A percentile compares a stretch with the other conserved stretches of the same genome.
Conservation (phyloP, 2,329 filamentous ascomycete species). For the Atkinsonella hypoxylon region DNA sequence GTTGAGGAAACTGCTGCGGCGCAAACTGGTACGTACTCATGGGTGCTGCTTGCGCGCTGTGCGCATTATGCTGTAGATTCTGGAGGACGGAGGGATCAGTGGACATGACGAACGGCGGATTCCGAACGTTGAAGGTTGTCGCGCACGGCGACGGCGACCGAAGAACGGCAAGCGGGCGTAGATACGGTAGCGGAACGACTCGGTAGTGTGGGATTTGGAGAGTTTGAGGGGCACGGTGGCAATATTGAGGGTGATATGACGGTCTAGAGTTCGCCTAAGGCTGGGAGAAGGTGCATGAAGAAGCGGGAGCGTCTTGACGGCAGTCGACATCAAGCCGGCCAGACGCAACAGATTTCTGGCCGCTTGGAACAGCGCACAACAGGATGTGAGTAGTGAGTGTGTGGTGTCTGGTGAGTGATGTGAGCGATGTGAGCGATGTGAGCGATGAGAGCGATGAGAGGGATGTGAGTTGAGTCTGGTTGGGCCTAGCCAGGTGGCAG, state of each 20-base stretch:
- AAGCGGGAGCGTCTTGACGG: not conserved
- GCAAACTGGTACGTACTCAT: conserved; percentile 68
- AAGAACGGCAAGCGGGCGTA: not conserved
- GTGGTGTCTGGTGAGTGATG: too few species aligned
- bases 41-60: conserved; percentile 32
- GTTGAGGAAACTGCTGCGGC: conserved; percentile 40
- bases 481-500: not conserved
- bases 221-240: not conserved
- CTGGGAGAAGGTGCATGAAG: not conserved
- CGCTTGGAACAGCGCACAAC: not conserved
- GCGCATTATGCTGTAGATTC: conserved; percentile 48
- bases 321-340: conserved; percentile 19
- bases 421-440: too few species aligned
- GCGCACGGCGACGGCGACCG: conserved; percentile 1
- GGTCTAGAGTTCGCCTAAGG: not conserved
- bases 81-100: conserved; percentile 47
- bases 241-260: conserved; percentile 1
- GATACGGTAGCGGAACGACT: not conserved
- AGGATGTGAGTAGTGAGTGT: too few species aligned
- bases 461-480: too few species aligned
- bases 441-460: too few species aligned
- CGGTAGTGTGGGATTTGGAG: not conserved
- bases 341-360: conserved; percentile 7
- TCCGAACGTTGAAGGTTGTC: not conserved
- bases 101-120: conserved; percentile 36